Conservation (phyloP, 2,329 filamentous ascomycete species). For the Xylariaceae sp. region DNA sequence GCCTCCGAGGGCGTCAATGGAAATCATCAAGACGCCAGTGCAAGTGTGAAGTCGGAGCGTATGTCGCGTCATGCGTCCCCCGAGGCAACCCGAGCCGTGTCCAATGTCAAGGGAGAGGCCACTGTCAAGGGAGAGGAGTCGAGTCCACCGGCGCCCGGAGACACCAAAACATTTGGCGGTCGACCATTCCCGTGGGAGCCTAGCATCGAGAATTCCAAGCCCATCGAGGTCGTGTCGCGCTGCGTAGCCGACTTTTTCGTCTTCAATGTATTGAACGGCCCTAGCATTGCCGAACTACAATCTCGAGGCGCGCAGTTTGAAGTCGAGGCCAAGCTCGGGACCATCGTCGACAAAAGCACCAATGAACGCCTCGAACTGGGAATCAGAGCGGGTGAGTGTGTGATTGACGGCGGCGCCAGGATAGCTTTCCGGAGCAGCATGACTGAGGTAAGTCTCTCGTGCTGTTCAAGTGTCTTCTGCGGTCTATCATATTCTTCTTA, state of each 20-base stretch:
- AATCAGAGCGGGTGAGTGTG: conserved; percentile 57
- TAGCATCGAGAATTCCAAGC: conserved; percentile 61
- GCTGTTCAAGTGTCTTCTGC: conserved; percentile 3
- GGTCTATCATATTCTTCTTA: conserved; percentile 1
- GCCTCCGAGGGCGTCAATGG: conserved; percentile 16
- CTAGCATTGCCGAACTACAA: conserved; percentile 56
- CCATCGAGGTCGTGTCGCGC: conserved; percentile 68
- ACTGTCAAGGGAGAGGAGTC: conserved; percentile 13
- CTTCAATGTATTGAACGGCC: conserved; percentile 57
- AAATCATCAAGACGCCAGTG: conserved; percentile 12
- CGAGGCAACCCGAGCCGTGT: conserved; percentile 32
- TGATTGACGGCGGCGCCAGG: conserved; percentile 54
- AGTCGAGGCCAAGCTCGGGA: conserved; percentile 89
- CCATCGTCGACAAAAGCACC: conserved; percentile 65
- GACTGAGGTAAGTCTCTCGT: conserved; percentile 60
- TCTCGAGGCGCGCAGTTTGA: conserved; percentile 69
- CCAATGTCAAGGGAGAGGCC: conserved; percentile 8
- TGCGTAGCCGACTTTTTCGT: conserved; percentile 77
- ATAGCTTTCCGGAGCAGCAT: conserved; percentile 79
- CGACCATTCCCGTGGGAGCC: conserved; percentile 48
- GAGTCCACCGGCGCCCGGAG: conserved; percentile 9
- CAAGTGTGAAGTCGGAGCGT: conserved; percentile 21
- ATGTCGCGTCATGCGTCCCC: conserved; percentile 40
- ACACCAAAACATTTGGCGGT: conserved; percentile 16
- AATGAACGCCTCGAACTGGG: conserved; percentile 61